Conservation (phyloP, 2,329 filamentous ascomycete species). For the Trichoderma asperellum region DNA sequence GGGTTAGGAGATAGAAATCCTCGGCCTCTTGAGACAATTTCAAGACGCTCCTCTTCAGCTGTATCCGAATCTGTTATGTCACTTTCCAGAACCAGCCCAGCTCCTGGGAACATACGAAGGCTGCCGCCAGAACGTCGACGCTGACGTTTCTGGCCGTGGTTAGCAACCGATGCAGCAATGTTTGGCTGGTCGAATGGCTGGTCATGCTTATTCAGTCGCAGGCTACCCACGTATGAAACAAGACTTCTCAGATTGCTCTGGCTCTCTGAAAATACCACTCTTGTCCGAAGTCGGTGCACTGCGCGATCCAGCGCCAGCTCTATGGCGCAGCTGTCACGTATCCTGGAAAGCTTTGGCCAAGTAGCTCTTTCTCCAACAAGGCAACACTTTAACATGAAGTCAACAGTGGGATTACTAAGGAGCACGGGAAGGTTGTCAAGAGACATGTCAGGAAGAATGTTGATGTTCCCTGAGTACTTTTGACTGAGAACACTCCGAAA, state of each 20-base stretch:
- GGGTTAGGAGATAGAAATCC: slow-evolving; percentile 34
- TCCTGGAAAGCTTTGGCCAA: slow-evolving; percentile 85
- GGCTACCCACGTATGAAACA: slow-evolving; percentile 38
- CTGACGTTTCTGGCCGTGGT: slow-evolving; percentile 43
- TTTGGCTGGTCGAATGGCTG: slow-evolving; percentile 31
- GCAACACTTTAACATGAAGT: slow-evolving; percentile 83
- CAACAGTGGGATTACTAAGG: slow-evolving; percentile 79
- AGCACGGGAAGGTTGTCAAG: slow-evolving; percentile 75
- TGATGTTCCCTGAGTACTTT: slow-evolving; percentile 93
- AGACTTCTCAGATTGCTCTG: slow-evolving; percentile 62
- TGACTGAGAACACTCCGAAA: slow-evolving; percentile 81
- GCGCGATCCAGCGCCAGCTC: slow-evolving; percentile 82
- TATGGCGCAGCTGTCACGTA: slow-evolving; percentile 85
- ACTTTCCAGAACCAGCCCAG: slow-evolving; percentile 44
- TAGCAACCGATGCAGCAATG: slow-evolving; percentile 35
- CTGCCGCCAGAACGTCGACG: slow-evolving; percentile 57
- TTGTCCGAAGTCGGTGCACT: slow-evolving; percentile 68
- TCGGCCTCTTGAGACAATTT: slow-evolving; percentile 44
- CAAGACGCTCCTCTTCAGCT: slow-evolving; percentile 49
- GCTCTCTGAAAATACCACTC: slow-evolving; percentile 70
- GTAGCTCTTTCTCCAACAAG: slow-evolving; percentile 82
- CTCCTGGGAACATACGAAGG: slow-evolving; percentile 46
- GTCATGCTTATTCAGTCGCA: slow-evolving; percentile 34
- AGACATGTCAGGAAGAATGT: slow-evolving; percentile 80
- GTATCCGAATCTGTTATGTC: slow-evolving; percentile 51